A percentile compares a stretch with the other conserved stretches of the same genome.
phyloP scores from a whole-genome alignment of 305 asterid genomes.

The Ajuga reptans region DNA sequence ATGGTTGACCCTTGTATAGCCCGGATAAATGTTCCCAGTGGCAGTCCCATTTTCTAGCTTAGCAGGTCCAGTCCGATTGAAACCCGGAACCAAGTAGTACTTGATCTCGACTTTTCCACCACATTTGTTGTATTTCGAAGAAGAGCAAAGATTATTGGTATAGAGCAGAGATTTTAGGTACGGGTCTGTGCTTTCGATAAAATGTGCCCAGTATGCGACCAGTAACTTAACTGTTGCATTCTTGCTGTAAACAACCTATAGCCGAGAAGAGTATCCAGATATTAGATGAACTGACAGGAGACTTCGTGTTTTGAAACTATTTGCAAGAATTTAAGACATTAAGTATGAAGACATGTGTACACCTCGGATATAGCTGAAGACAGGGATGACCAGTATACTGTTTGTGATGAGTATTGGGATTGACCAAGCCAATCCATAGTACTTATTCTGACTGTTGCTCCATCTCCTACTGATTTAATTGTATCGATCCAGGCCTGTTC shows the following conservation, averaged over 20 bases:
- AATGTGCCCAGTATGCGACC: conserved; percentile 76
- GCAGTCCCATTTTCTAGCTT: conserved; percentile 33
- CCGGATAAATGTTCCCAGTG: conserved; percentile 60
- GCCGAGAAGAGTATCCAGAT: neutral
- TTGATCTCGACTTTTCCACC: conserved; percentile 70
- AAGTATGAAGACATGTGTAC: neutral
- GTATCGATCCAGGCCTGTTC: conserved; percentile 94
- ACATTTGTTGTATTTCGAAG: conserved; percentile 59
- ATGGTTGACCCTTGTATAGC: conserved; percentile 74
- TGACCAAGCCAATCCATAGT: conserved; percentile 98
- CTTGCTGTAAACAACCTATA: conserved; percentile 65
- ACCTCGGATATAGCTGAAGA: conserved; percentile 87
- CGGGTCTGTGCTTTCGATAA: conserved; percentile 54
- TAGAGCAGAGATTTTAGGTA: conserved; percentile 71
- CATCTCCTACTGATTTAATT: conserved; percentile 56
- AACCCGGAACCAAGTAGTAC: conserved; percentile 73
- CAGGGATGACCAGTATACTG: conserved; percentile 70
- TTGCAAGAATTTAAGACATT: no score
- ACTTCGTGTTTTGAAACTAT: neutral
- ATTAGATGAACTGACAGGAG: neutral
- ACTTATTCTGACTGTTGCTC: conserved; percentile 59
- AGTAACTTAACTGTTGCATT: conserved; percentile 60
- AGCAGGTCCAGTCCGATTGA: conserved; percentile 71
- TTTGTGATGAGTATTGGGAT: conserved; percentile 52
- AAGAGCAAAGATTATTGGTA: conserved; percentile 62